These are phyloP conservation scores for Albizia julibrissin DNA, from an alignment of 306 rosid species.

Conservation along the genomic window DNA sequence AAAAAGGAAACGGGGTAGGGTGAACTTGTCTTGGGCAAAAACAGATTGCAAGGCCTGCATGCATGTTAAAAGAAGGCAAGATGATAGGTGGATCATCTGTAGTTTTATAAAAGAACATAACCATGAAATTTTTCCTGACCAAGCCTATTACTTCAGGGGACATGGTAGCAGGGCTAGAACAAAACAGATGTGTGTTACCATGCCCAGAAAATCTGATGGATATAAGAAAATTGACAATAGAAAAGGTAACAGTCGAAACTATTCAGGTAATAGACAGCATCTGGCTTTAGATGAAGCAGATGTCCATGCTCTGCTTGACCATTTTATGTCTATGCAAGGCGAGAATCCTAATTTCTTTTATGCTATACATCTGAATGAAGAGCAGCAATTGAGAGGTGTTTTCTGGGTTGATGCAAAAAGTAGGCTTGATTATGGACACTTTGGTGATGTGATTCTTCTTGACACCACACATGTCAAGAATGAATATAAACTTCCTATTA, in stretches of 20 bases:
- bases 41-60: slow-evolving; percentile 85
- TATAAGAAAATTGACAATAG: slow-evolving; percentile 62
- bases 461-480: slow-evolving; percentile 68
- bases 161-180: slow-evolving; percentile 59
- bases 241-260: slow-evolving; percentile 24
- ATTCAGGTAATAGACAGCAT: slow-evolving; percentile 55
- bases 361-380: slow-evolving; percentile 62
- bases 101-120: slow-evolving; percentile 77
- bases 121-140: slow-evolving; percentile 66
- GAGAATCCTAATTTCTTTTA: slow-evolving; percentile 66
- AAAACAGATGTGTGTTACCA: slow-evolving; percentile 59
- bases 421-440: slow-evolving; percentile 68
- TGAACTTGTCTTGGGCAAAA: slow-evolving; percentile 54
- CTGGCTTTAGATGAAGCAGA: slow-evolving; percentile 58
- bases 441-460: slow-evolving; percentile 63
- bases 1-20: slow-evolving; percentile 26
- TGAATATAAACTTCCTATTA: slow-evolving; percentile 68
- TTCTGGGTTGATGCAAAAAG: slow-evolving; percentile 84
- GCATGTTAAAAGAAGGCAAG: slow-evolving; percentile 80
- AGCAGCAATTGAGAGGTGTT: slow-evolving; percentile 56
- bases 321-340: slow-evolving; percentile 59
- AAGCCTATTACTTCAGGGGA: slow-evolving; percentile 29
- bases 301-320: slow-evolving; percentile 53
- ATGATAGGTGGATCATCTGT: slow-evolving; percentile 78
- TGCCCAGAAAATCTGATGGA: slow-evolving; percentile 72